Evolutionary conservation across 768 basidiomycete genomes (phyloP), one percentile per base, ranked within the genome.

Genomic region (Sistotremastrum niveocremeum): DNA sequence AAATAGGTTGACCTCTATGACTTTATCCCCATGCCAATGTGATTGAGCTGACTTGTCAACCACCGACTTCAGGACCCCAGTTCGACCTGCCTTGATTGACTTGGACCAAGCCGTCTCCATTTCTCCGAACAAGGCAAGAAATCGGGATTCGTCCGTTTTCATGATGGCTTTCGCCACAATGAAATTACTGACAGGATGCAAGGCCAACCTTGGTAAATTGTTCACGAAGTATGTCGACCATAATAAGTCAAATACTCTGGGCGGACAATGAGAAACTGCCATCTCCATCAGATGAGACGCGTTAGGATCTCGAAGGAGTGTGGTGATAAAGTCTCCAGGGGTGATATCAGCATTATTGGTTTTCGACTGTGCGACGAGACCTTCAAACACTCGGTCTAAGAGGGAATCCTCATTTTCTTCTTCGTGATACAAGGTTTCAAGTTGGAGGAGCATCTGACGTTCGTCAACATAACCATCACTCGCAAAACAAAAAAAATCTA

Each of bases 101-200:
- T 75, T 87, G 45, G 58, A 62, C 73, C 84, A 76, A 37, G 67
- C 58, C 34, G 60, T 66, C 40, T 66, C 60, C 34, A 91, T 65
- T 55, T 90, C 86, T 20, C 20, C 20, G 20, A 20, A 20, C 20
- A 20, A 20, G 20, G 20, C 20, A 20, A 20, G 20, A 20, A 20
- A 4, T 64, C 62, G 11, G 62, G 66, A n/a, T 72, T 66, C 8
- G 79, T 59, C 40, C 86, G 69, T 42, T 76, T 76, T 30, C 20
- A 20, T 20, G 20, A 93, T 52, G 1, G 81, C 84, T 59, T 79
- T 82, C 1, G 91, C 83, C 4, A 91, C 69, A 20, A 97, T 91
- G 55, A 90, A 99, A 57, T 98, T 99, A 8, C 87, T 90, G 2
- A 93, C 84, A 3, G 93, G 89, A 61, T 99, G 94, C 12, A 72